A percentile compares a stretch with the other conserved stretches of the same genome.
These are phyloP conservation scores for Daldinia bambusicola DNA, from an alignment of 495 filamentous ascomycete genomes.

Conservation along the genomic window DNA sequence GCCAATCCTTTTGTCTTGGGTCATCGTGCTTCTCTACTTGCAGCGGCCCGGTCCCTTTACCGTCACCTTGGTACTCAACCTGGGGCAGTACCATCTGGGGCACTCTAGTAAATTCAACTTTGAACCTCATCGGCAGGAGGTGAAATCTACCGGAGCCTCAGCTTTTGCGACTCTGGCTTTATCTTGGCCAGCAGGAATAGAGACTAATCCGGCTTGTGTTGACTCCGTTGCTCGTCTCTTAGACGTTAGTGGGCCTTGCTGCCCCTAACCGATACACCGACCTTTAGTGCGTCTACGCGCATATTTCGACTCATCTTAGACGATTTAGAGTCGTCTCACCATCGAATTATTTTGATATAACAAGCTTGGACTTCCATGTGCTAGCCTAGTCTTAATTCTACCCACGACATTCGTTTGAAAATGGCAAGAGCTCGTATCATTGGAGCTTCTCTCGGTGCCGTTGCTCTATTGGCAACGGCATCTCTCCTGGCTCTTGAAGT, in stretches of 20 bases:
- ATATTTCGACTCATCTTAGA: slow-evolving; percentile 17
- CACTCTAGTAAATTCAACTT: slow-evolving; percentile 6
- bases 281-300: slow-evolving; percentile 19
- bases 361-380: slow-evolving; percentile 13
- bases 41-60: slow-evolving; percentile 31
- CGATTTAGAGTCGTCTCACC: slow-evolving; percentile 11
- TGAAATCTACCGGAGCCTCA: slow-evolving; percentile 13
- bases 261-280: slow-evolving; percentile 41
- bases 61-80: slow-evolving; percentile 15
- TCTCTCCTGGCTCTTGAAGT: slow-evolving; percentile 54
- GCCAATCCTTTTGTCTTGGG: slow-evolving; percentile 31
- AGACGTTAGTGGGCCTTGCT: slow-evolving; percentile 41
- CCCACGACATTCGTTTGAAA: slow-evolving; percentile 13
- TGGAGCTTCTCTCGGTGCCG: slow-evolving; percentile 51
- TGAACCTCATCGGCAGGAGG: slow-evolving; percentile 18
- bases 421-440: slow-evolving; percentile 52
- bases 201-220: background rate
- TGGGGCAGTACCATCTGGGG: slow-evolving; percentile 10
- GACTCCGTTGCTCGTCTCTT: slow-evolving; percentile 16
- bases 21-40: slow-evolving; percentile 23
- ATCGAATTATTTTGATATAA: slow-evolving; percentile 7
- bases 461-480: slow-evolving; percentile 54
- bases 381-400: slow-evolving; percentile 18
- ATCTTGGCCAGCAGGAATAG: slow-evolving; percentile 2
- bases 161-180: background rate